Percentiles rank a stretch among this genome's conserved stretches.
These are phyloP conservation scores for Cylindrotheca closterium DNA, from an alignment of 108 stramenopile genomes.

Conservation along the genomic window DNA sequence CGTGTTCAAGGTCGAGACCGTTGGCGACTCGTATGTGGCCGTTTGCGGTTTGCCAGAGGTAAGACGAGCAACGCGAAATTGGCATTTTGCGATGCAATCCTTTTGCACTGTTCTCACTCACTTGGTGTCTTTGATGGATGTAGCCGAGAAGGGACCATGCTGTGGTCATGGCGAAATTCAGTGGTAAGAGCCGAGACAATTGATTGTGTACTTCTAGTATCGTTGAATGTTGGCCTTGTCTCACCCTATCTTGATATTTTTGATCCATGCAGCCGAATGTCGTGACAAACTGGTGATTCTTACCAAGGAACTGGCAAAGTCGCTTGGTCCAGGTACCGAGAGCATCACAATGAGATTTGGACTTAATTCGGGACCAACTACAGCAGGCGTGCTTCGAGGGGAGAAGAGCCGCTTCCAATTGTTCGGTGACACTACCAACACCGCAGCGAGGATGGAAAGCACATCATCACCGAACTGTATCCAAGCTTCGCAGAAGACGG, in stretches of 20 bases:
- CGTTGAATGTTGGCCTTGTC: too few species aligned
- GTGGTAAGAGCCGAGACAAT: too few species aligned
- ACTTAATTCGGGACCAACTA: constrained; percentile 36
- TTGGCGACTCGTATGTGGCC: constrained; percentile 24
- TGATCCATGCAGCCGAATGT: too few species aligned
- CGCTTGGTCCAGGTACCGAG: constrained; percentile 1
- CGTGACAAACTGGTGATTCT: neutral
- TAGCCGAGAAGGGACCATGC: constrained; percentile 8
- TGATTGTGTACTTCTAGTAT: too few species aligned
- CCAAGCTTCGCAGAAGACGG: constrained; percentile 22
- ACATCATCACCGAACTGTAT: constrained; percentile 15
- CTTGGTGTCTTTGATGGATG: constrained; percentile 26
- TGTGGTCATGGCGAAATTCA: constrained; percentile 17
- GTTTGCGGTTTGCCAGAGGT: constrained; percentile 47
- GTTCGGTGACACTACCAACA: constrained; percentile 28
- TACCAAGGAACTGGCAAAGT: neutral
- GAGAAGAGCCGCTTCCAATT: constrained; percentile 10
- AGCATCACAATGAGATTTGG: constrained; percentile 29
- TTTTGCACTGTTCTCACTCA: too few species aligned
- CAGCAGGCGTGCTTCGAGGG: constrained; percentile 15
- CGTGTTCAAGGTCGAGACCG: constrained; percentile 19
- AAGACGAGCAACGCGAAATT: too few species aligned
- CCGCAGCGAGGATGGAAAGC: constrained; percentile 22
- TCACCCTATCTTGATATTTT: too few species aligned
- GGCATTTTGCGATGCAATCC: neutral